phyloP scores from a whole-genome alignment of 129 eudicot genomes.

The Chrysanthemum seticuspe region DNA sequence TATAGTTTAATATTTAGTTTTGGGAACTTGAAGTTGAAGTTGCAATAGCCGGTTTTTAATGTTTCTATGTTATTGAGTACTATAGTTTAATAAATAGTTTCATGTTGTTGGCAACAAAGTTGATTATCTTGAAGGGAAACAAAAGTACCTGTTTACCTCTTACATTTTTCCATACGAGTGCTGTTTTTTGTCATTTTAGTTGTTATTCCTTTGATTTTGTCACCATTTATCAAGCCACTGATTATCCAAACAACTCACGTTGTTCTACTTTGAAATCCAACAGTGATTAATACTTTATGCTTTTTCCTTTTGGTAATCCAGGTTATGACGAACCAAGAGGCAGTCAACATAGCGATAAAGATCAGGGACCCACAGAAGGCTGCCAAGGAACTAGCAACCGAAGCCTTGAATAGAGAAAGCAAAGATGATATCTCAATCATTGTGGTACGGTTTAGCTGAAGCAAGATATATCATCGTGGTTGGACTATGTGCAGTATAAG shows the following conservation, averaged over 20 bases:
- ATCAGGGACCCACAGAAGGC: conserved; percentile 76
- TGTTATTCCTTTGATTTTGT: neutral
- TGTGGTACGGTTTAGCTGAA: conserved; percentile 69
- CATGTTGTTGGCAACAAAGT: too few species aligned
- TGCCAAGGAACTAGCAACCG: conserved; percentile 64
- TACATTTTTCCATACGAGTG: too few species aligned
- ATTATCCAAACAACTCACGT: neutral
- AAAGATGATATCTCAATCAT: conserved; percentile 88
- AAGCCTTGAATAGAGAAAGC: conserved; percentile 74
- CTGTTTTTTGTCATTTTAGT: too few species aligned
- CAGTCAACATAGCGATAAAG: conserved; percentile 61
- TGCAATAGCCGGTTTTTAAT: too few species aligned
- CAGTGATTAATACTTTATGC: conserved; percentile 4
- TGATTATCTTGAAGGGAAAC: too few species aligned
- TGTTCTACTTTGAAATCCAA: neutral
- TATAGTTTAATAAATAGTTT: too few species aligned
- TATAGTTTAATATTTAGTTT: too few species aligned
- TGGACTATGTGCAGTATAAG: conserved; percentile 39
- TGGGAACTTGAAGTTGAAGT: too few species aligned
- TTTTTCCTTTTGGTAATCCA: conserved; percentile 22
- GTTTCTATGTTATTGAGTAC: too few species aligned
- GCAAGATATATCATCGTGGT: conserved; percentile 5
- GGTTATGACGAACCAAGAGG: conserved; percentile 93
- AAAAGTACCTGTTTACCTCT: too few species aligned
- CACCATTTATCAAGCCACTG: too few species aligned